A percentile compares a stretch with the other conserved stretches of the same genome.
Conservation (phyloP, 805 yeast genomes). For the Vanderwaltozyma polyspora region DNA sequence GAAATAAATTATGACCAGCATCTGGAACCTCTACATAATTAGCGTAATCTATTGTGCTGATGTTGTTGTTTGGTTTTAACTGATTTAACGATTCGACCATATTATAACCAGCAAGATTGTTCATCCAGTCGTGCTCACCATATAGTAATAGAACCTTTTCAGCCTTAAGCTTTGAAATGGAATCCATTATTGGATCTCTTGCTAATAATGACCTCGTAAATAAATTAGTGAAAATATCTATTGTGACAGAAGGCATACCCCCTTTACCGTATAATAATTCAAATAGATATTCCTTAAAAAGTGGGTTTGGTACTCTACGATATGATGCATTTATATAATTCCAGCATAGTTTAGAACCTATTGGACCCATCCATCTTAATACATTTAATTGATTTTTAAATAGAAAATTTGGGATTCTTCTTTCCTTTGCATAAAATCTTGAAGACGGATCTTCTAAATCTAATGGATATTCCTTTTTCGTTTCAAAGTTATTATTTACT, state of each 20-base stretch:
- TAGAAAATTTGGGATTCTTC: conserved; percentile 23
- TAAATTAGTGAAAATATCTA: conserved; percentile 21
- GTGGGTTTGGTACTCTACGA: conserved; percentile 16
- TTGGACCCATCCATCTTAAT: conserved; percentile 35
- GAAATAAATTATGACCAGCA: conserved; percentile 68
- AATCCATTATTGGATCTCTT: conserved; percentile 54
- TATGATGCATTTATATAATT: conserved; percentile 25
- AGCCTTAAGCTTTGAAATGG: conserved; percentile 30
- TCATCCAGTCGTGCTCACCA: conserved; percentile 72
- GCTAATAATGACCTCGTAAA: conserved; percentile 35
- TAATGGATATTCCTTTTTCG: conserved; percentile 11
- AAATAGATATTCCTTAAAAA: conserved; percentile 20
- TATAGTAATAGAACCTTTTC: conserved; percentile 36
- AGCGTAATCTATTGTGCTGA: conserved; percentile 1
- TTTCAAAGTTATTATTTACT: conserved; percentile 26
- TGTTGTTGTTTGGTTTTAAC: conserved; percentile 2
- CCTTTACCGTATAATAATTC: conserved; percentile 10
- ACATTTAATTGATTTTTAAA: conserved; percentile 34
- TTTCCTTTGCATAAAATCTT: conserved; percentile 23
- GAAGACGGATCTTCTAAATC: conserved; percentile 35
- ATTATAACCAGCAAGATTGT: conserved; percentile 38
- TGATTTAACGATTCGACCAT: conserved; percentile 11
- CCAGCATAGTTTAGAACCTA: conserved; percentile 30
- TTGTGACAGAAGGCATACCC: conserved; percentile 9
- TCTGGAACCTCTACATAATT: conserved; percentile 25